phyloP scores from a whole-genome alignment of 2,329 filamentous ascomycete genomes.

The Tothia fuscella region DNA sequence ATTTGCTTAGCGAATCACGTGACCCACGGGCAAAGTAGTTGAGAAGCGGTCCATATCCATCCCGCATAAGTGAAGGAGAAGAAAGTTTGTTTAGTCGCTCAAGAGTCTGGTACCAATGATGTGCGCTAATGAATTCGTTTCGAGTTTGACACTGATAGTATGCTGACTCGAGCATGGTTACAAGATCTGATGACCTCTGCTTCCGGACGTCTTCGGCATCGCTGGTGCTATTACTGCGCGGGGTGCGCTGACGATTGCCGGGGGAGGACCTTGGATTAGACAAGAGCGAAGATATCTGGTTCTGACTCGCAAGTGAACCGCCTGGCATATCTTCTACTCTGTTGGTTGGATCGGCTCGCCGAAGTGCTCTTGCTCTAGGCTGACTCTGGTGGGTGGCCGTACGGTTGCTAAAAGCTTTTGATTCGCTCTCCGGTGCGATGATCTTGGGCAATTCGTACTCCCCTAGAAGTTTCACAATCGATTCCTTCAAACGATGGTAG shows the following conservation, averaged over 20 bases:
- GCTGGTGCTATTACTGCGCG: slow-evolving; percentile 28
- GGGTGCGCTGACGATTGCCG: not conserved
- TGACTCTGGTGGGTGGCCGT: slow-evolving; percentile 39
- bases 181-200: slow-evolving; percentile 40
- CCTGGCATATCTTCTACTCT: slow-evolving; percentile 20
- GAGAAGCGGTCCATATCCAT: slow-evolving; percentile 59
- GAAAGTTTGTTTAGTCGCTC: slow-evolving; percentile 56
- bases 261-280: slow-evolving; percentile 22
- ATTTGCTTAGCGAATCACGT: slow-evolving; percentile 55
- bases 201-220: slow-evolving; percentile 18
- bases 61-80: slow-evolving; percentile 47
- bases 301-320: too few relatives aligned
- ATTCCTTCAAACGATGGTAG: slow-evolving; percentile 69
- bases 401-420: slow-evolving; percentile 55
- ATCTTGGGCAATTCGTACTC: slow-evolving; percentile 70
- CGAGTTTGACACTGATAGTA: slow-evolving; percentile 65
- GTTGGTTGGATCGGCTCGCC: slow-evolving; percentile 9
- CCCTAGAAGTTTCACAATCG: slow-evolving; percentile 67
- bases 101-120: slow-evolving; percentile 74
- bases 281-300: slow-evolving; percentile 27
- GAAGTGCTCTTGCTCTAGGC: slow-evolving; percentile 1
- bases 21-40: slow-evolving; percentile 64
- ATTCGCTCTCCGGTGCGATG: slow-evolving; percentile 46
- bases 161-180: slow-evolving; percentile 65
- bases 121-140: slow-evolving; percentile 72